Base-by-base conservation (phyloP, 148 eudicot species). In the Dysphania ambrosioides region DNA sequence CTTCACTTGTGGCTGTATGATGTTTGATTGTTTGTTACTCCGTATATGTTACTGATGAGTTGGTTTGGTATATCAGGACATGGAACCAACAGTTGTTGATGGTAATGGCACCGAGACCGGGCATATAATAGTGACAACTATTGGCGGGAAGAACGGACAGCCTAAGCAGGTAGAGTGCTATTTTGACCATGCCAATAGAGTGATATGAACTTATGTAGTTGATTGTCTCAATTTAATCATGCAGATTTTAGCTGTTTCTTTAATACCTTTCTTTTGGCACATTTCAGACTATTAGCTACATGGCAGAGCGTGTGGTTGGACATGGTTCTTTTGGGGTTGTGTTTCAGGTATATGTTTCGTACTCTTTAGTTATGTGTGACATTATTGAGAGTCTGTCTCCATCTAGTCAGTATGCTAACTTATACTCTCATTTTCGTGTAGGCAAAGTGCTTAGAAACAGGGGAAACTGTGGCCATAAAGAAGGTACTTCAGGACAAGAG, bases 91-190 rank as follows among this genome's bases (percentile, higher is more conserved):
- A 29, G 79, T 92, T 53, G 89, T 89, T 51, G 89, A 87, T 80
- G 97, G 93, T 64, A 88, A 88, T 85, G 97, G 90, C 29, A 88
- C 97, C 0, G 97, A 89, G 78, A 80, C 94, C 6, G 97, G 97
- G 66, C 97, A 91, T 72, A 89, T 91, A 62, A 91, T 91, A 36
- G 90, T 86, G 72, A 91, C 97, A 44, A 88, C 89, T 12, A 89
- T 88, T 71, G 97, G 94, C 16, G 90, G 97, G 51, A 78, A 77
- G 77, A 87, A 88, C 79, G 97, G 93, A 41, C 92, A 91, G 81
- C 93, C 97, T 19, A 91, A 89, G 76, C 93, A 89, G 94, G 97
- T 91, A 82, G 1, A 63, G 16, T 51, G 12, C 27, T 19, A 49
- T 61, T 65, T 57, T 13, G 7, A 59, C 12, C 56, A 26, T 83